phyloP scores from a whole-genome alignment of 2,329 filamentous ascomycete species.

The Penicillium polonicum region DNA sequence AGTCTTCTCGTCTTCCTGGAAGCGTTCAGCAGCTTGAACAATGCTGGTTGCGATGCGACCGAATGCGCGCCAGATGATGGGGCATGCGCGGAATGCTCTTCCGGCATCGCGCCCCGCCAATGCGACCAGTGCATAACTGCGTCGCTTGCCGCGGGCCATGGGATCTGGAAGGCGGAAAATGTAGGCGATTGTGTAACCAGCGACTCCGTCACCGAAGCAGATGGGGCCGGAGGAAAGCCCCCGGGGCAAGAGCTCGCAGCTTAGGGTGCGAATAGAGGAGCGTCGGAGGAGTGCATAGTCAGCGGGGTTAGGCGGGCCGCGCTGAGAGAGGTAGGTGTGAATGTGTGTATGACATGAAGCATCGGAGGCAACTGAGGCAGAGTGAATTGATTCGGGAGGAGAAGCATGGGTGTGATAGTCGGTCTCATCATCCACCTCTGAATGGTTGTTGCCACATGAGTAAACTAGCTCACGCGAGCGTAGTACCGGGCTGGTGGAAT shows the following conservation, averaged over 20 bases:
- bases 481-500: constrained; percentile 55
- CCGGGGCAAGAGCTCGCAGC: constrained; percentile 56
- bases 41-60: constrained; percentile 55
- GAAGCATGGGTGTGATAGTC: constrained; percentile 40
- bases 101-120: constrained; percentile 55
- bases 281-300: constrained; percentile 57
- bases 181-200: constrained; percentile 60
- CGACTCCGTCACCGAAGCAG: constrained; percentile 56
- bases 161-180: constrained; percentile 60
- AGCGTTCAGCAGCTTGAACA: constrained; percentile 46
- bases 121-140: constrained; percentile 58
- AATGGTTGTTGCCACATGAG: constrained; percentile 47
- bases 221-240: constrained; percentile 58
- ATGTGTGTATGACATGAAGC: constrained; percentile 55
- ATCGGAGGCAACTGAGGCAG: constrained; percentile 45
- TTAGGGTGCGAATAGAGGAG: constrained; percentile 58
- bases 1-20: constrained; percentile 46
- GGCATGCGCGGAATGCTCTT: constrained; percentile 47
- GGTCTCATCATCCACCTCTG: constrained; percentile 37
- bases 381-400: constrained; percentile 40
- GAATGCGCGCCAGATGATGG: constrained; percentile 55
- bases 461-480: constrained; percentile 55
- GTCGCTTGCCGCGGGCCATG: constrained; percentile 56
- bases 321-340: constrained; percentile 58
- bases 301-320: constrained; percentile 53